Percentiles rank a stretch among this genome's conserved stretches.
Conservation (phyloP, 2,329 filamentous ascomycete species). For the Hirsutella minnesotensis region DNA sequence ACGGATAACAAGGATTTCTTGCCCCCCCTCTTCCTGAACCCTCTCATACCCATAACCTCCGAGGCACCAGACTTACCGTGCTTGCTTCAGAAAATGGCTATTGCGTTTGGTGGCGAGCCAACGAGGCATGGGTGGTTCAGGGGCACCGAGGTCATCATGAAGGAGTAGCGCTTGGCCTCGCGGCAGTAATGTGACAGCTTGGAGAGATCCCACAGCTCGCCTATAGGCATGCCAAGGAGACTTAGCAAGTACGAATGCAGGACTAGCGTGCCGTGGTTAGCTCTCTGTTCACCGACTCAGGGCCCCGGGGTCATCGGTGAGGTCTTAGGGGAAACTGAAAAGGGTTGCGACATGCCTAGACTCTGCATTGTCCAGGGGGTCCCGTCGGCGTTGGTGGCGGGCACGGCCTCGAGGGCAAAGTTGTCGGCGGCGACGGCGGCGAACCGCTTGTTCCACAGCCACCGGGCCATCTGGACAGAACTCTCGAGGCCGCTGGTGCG, state of each 20-base stretch:
- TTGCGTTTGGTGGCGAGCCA: constrained; percentile 34
- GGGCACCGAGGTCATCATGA: constrained; percentile 49
- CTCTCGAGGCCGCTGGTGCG: constrained; percentile 30
- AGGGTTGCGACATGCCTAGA: no score
- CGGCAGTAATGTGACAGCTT: constrained; percentile 40
- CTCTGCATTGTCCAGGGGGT: constrained; percentile 17
- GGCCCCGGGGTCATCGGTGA: no score
- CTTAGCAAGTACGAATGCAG: constrained; percentile 37
- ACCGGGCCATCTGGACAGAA: constrained; percentile 41
- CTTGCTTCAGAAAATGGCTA: constrained; percentile 29
- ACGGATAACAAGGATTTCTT: no score
- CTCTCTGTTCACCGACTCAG: not conserved
- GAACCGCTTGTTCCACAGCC: constrained; percentile 60
- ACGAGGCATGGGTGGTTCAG: constrained; percentile 44
- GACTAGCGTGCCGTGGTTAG: constrained; percentile 13
- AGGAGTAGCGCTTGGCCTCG: constrained; percentile 41
- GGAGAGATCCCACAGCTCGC: constrained; percentile 45
- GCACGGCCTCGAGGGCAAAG: constrained; percentile 52
- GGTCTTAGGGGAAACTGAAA: no score
- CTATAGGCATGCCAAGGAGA: constrained; percentile 41
- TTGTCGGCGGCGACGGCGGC: constrained; percentile 52
- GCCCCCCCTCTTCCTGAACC: no score
- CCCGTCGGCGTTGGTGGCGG: constrained; percentile 34
- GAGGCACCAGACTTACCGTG: no score
- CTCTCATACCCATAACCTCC: no score